Base-by-base conservation (phyloP, 257 asterid genomes). In the Striga asiatica region DNA sequence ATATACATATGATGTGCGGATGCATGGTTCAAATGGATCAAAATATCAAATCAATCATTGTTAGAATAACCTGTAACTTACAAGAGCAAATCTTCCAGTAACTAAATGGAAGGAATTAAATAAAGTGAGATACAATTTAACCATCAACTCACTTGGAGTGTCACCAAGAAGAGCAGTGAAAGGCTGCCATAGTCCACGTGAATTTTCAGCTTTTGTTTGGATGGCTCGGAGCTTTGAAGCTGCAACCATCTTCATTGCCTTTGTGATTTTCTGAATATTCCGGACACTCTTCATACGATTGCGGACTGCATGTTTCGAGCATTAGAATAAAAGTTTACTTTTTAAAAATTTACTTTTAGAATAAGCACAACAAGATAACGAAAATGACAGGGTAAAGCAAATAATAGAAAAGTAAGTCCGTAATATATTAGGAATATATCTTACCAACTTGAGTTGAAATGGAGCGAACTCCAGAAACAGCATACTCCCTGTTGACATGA, bases 171-270 rank as follows among this genome's bases (percentile, higher is more conserved):
- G 97, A 50, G 95, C 99, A 70, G 88, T 82, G 71, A 88, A 92
- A 32, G 99, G 99, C 78, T 92, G 99, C 99, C 99, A 92, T 21
- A 92, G 66, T 45, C 97, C 99, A 62, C 99, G 93, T 10, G 99
- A 88, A 22, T 92, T 84, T 74, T 88, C 97, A 52, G 97, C 75
- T 72, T 62, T 79, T 22, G 83, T 72, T 55, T 92, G 99, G 68
- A 92, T 76, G 55, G 95, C 93, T 73, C 97, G 85, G 55, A 92
- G 80, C 76, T 92, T 92, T 64, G 99, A 92, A 46, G 99, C 99
- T 48, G 99, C 99, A 88, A 92, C 97, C 99, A 92, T 92, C 93
- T 92, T 92, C 99, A 92, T 92, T 34, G 99, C 99, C 85, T 92
- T 92, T 4, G 99, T 92, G 61, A 88, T 91, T 73, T 91, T 91